Percentiles rank a stretch among this genome's conserved stretches.
phyloP scores from a whole-genome alignment of 2,329 filamentous ascomycete species.

The Calonectria naviculata region DNA sequence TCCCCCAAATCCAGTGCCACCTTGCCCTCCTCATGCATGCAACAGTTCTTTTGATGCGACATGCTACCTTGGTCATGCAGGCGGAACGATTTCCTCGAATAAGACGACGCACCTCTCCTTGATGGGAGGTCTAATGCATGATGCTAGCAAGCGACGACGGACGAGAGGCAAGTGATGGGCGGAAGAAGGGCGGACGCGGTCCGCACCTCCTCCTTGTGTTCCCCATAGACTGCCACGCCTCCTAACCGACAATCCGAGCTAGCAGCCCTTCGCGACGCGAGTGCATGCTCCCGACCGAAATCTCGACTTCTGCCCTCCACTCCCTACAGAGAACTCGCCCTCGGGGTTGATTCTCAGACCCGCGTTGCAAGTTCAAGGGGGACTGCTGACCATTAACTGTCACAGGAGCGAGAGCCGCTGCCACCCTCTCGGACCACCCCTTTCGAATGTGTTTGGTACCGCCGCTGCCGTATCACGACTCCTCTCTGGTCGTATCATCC shows the following conservation, averaged over 20 bases:
- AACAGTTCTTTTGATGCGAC: not conserved
- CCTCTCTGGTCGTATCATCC: not conserved
- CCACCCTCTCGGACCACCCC: not conserved
- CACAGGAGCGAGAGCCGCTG: not conserved
- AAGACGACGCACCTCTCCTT: not conserved
- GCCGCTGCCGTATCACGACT: no score
- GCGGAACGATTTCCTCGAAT: not conserved
- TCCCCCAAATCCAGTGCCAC: not conserved
- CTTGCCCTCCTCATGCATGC: not conserved
- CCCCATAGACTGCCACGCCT: not conserved
- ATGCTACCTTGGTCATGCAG: not conserved
- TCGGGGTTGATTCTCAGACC: not conserved
- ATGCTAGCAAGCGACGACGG: not conserved
- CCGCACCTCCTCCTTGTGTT: no score
- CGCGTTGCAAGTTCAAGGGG: not conserved
- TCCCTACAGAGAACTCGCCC: not conserved
- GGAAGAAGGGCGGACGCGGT: not conserved
- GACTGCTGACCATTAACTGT: not conserved
- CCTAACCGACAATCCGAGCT: not conserved
- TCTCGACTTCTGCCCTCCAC: no score
- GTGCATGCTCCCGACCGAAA: not conserved
- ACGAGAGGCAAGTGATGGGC: no score
- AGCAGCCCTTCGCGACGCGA: not conserved
- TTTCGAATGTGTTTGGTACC: not conserved
- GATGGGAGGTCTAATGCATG: not conserved